phyloP scores from a whole-genome alignment of 176 grass and related monocot species.

The Juncus effusus region DNA sequence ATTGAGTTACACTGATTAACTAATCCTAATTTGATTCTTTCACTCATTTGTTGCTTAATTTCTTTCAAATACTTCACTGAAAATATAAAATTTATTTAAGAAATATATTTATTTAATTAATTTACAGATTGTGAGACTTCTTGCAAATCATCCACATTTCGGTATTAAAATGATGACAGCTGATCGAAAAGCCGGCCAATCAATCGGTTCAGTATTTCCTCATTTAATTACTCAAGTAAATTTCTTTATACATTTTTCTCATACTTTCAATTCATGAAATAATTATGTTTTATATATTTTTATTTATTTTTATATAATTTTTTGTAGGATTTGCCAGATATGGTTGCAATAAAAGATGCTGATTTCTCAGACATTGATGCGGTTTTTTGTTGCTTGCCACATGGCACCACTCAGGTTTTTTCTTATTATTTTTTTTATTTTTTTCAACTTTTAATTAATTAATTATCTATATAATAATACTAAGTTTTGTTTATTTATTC shows the following conservation, averaged over 20 bases:
- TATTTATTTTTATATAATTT: conserved; percentile 21
- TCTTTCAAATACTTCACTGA: no score
- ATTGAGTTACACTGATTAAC: no score
- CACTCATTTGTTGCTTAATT: no score
- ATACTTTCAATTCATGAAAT: conserved; percentile 10
- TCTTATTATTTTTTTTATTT: conserved; percentile 21
- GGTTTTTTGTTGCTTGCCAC: conserved; percentile 99
- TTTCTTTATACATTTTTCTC: conserved; percentile 17
- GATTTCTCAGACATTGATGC: conserved; percentile 92
- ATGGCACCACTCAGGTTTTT: conserved; percentile 88
- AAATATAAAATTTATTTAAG: not conserved
- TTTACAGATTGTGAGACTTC: conserved; percentile 71
- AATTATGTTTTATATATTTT: conserved; percentile 3
- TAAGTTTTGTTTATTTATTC: conserved; percentile 22
- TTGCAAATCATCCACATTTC: conserved; percentile 79
- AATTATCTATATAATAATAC: not conserved
- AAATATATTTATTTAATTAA: not conserved
- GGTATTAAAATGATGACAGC: conserved; percentile 79
- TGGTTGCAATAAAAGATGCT: conserved; percentile 89
- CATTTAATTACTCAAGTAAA: conserved; percentile 75
- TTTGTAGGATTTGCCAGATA: conserved; percentile 65
- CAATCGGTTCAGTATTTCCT: conserved; percentile 86
- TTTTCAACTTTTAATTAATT: not conserved
- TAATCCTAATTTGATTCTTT: no score
- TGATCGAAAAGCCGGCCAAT: conserved; percentile 88